Base-by-base conservation (phyloP, 2,329 filamentous ascomycete species). In the Exophiala oligosperma region DNA sequence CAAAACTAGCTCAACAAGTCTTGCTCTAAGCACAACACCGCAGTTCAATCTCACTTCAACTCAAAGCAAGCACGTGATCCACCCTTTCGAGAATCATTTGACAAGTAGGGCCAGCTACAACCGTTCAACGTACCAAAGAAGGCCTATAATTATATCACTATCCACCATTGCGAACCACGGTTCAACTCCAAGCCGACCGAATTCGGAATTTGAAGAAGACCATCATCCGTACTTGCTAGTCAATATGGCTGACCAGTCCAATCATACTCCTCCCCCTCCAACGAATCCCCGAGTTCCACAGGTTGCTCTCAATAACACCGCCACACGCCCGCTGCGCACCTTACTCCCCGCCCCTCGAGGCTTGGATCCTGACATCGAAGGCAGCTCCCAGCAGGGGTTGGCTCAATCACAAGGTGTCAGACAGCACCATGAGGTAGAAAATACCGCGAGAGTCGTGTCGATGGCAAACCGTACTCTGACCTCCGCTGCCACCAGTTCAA, bases 21-120 rank as follows among this genome's bases (percentile, higher is more conserved):
- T 35, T 11, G 32, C 9, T 35, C 32, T 35, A 35, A 35, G 26
- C 32, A 9, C 6, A 35, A 35, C 11, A 35, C 32, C 9, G 32
- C 32, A 9, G 9, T 11, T 35, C 7, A 6, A 35, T 35, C 32
- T 35, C 9, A 35, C 7, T 35, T 35, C 32, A 35, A 35, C 7
- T 35, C 9, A 9, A 35, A 35, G 32, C 32, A 35, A 35, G 32
- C 9, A 9, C 4, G 21, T 44, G 21, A 54, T 38, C 41, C 23
- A 14, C 52, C 44, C 32, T 54, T 47, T 54, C 44, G 23, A 49
- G 11, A 24, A 29, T 54, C 24, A n/a, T 24, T 38, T 29, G 21
- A 24, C 38, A 52, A 46, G 55, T 52, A 57, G 55, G 55, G 43
- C 52, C 55, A 57, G 24, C 6, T 35, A 35, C 29, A 28, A 48